A percentile compares a stretch with the other conserved stretches of the same genome.
These are phyloP conservation scores for Cutaneotrichosporon dermatis DNA, from an alignment of 1,284 basidiomycete genomes.

Conservation along the genomic window DNA sequence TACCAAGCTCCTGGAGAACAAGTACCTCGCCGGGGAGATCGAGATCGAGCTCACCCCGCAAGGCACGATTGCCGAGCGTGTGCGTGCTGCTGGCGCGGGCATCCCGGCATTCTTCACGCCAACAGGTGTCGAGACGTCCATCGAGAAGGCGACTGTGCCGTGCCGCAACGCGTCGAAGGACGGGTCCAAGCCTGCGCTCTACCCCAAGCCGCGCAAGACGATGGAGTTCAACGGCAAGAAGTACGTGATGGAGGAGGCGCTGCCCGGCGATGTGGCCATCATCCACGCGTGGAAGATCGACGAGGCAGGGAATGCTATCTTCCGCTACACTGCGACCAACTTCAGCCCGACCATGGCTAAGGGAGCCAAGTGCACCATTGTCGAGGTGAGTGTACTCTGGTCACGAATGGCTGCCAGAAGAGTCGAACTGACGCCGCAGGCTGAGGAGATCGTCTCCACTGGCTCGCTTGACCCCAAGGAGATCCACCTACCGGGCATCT, in stretches of 20 bases:
- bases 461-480: constrained; percentile 74
- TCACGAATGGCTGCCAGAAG: too few relatives aligned
- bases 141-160: constrained; percentile 64
- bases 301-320: constrained; percentile 72
- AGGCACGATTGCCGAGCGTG: constrained; percentile 75
- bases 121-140: constrained; percentile 76
- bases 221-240: constrained; percentile 70
- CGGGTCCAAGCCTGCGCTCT: constrained; percentile 14
- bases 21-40: constrained; percentile 74
- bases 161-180: constrained; percentile 55
- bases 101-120: constrained; percentile 94
- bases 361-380: constrained; percentile 79
- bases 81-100: constrained; percentile 84
- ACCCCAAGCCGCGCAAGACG: constrained; percentile 63
- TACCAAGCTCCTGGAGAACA: constrained; percentile 48
- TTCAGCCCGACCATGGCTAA: constrained; percentile 79
- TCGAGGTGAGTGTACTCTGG: constrained; percentile 53
- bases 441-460: constrained; percentile 80
- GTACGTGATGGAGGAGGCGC: constrained; percentile 78
- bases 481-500: constrained; percentile 78
- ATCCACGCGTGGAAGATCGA: constrained; percentile 90
- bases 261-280: constrained; percentile 79
- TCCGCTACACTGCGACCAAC: constrained; percentile 79
- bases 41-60: constrained; percentile 67
- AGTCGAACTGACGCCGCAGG: constrained; percentile 54